Conservation (phyloP, 225 moss, liverwort and hornwort species). For the Polytrichum commune region DNA sequence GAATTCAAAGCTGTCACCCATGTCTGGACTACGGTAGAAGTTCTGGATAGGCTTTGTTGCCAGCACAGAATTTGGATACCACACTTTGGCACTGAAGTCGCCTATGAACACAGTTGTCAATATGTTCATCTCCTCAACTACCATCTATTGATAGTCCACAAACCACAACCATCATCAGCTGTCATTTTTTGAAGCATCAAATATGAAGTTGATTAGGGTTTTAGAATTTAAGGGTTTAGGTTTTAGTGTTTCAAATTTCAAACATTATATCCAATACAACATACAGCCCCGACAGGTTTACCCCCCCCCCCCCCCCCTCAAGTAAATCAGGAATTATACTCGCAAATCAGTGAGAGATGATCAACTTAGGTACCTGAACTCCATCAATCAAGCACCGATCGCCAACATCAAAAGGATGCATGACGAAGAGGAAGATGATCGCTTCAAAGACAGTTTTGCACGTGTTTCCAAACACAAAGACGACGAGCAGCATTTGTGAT, state of each 20-base stretch:
- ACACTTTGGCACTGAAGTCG: constrained; percentile 52
- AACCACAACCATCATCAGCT: background rate
- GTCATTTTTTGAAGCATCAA: background rate
- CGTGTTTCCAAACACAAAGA: constrained; percentile 65
- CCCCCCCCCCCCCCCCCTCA: too few species aligned
- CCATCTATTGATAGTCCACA: constrained; percentile 23
- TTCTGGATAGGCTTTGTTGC: constrained; percentile 70
- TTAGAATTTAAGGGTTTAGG: background rate
- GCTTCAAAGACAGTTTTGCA: constrained; percentile 59
- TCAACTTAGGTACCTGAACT: constrained; percentile 31
- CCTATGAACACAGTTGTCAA: constrained; percentile 60
- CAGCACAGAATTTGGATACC: constrained; percentile 60
- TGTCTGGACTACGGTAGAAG: constrained; percentile 61
- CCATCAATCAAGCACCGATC: constrained; percentile 59
- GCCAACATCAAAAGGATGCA: constrained; percentile 74
- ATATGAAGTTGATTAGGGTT: background rate
- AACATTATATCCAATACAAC: background rate
- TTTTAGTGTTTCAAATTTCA: background rate
- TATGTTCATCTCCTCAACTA: constrained; percentile 77
- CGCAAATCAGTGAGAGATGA: background rate
- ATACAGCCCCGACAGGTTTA: background rate
- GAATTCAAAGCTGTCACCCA: constrained; percentile 60
- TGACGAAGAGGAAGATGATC: constrained; percentile 56
- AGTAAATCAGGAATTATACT: background rate
- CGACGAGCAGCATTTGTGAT: constrained; percentile 49